Evolutionary conservation across 2,329 filamentous ascomycete genomes (phyloP).

Genomic region (Pyrenophora tritici-repentis): DNA sequence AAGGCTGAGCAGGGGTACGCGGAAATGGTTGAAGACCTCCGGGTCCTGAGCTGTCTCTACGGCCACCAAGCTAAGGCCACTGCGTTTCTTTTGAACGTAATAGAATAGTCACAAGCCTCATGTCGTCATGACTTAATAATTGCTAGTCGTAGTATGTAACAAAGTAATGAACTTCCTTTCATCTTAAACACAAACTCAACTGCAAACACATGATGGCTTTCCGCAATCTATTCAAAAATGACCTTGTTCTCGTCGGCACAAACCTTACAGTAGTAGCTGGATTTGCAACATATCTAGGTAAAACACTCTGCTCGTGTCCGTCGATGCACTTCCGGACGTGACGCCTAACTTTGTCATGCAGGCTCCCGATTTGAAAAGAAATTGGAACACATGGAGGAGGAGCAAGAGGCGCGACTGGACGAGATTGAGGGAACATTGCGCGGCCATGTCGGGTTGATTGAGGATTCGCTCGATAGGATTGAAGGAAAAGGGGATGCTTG

Average conservation of each 20-base stretch:
- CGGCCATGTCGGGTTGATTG: slow-evolving; percentile 55
- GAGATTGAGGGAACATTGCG: slow-evolving; percentile 54
- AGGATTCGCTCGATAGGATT: slow-evolving; percentile 52
- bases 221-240: slow-evolving; percentile 17
- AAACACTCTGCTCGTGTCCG: background rate
- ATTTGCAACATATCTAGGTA: slow-evolving; percentile 14
- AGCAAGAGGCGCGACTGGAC: slow-evolving; percentile 54
- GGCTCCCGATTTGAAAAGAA: slow-evolving; percentile 16
- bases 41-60: background rate
- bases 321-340: background rate
- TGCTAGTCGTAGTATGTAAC: background rate
- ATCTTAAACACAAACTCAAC: background rate
- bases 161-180: background rate
- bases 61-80: too few relatives aligned
- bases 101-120: background rate
- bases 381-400: slow-evolving; percentile 50
- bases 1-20: slow-evolving; percentile 34
- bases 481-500: slow-evolving; percentile 47
- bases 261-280: slow-evolving; percentile 14
- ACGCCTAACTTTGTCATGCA: background rate
- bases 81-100: background rate
- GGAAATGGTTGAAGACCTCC: slow-evolving; percentile 14
- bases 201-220: slow-evolving; percentile 5
- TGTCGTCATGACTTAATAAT: slow-evolving; percentile 10
- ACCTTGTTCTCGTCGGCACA: slow-evolving; percentile 11